Evolutionary conservation across 2,329 filamentous ascomycete species (phyloP).

Genomic region (Trichoderma sp.): DNA sequence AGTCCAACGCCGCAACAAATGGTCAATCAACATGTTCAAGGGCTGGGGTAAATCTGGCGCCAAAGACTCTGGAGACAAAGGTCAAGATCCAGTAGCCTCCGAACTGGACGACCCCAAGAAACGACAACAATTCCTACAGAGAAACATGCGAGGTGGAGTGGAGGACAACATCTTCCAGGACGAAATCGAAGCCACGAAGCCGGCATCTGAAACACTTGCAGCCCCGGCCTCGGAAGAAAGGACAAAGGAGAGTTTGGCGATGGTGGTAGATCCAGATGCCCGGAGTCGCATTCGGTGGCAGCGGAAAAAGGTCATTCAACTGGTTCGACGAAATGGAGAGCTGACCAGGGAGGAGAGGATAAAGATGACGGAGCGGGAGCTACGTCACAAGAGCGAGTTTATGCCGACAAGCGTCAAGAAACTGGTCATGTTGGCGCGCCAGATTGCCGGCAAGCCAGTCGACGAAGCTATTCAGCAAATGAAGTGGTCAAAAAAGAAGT

Average conservation of each 20-base stretch:
- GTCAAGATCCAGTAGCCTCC: slow-evolving; percentile 31
- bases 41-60: slow-evolving; percentile 38
- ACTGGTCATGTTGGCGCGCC: slow-evolving; percentile 78
- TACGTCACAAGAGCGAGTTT: slow-evolving; percentile 63
- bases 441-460: slow-evolving; percentile 91
- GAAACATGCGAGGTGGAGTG: slow-evolving; percentile 45
- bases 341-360: slow-evolving; percentile 65
- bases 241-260: slow-evolving; percentile 56
- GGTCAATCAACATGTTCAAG: slow-evolving; percentile 45
- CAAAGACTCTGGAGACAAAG: slow-evolving; percentile 35
- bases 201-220: slow-evolving; percentile 25
- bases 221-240: slow-evolving; percentile 42
- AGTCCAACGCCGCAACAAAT: slow-evolving; percentile 45
- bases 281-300: slow-evolving; percentile 72
- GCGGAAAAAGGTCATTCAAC: slow-evolving; percentile 78
- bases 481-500: slow-evolving; percentile 93
- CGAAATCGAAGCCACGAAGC: slow-evolving; percentile 46
- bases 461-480: slow-evolving; percentile 94
- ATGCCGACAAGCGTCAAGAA: slow-evolving; percentile 92
- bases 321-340: slow-evolving; percentile 61
- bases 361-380: slow-evolving; percentile 61
- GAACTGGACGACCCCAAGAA: slow-evolving; percentile 48
- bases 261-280: slow-evolving; percentile 75
- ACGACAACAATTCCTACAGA: slow-evolving; percentile 45
- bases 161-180: slow-evolving; percentile 66